phyloP scores from a whole-genome alignment of 352 stramenopile genomes.

The Globisporangium spiculum region DNA sequence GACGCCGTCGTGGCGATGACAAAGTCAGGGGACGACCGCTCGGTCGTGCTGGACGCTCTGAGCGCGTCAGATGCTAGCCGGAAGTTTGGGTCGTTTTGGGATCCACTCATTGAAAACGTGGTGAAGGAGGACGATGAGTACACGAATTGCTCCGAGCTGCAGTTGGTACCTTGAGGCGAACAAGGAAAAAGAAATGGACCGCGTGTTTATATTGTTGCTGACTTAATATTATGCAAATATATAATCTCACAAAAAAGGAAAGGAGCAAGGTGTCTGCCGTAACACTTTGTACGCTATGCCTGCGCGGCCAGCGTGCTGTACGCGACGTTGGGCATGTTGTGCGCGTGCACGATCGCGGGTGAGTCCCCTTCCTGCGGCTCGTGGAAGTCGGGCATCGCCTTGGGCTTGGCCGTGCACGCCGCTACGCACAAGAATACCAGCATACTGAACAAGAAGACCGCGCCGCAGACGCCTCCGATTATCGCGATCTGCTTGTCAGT shows the following conservation, averaged over 20 bases:
- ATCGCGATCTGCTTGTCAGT: conserved; percentile 33
- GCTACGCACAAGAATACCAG: conserved; percentile 28
- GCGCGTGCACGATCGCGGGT: conserved; percentile 4
- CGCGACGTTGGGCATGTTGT: conserved; percentile 9
- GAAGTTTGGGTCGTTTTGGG: not conserved
- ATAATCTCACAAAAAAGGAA: not conserved
- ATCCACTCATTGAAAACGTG: not conserved
- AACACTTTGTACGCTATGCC: not conserved
- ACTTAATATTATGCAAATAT: not conserved
- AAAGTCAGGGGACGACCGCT: not conserved
- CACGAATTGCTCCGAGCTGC: not conserved
- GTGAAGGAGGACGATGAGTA: not conserved
- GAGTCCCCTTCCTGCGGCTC: conserved; percentile 18
- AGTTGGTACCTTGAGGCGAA: too few relatives aligned
- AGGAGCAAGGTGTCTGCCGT: not conserved
- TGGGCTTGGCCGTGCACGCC: conserved; percentile 16
- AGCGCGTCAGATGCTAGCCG: not conserved
- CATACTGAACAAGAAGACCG: conserved; percentile 29
- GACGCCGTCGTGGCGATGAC: not conserved
- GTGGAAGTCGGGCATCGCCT: not conserved
- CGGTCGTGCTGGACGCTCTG: not conserved
- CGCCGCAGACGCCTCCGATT: conserved; percentile 36
- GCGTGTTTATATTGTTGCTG: not conserved
- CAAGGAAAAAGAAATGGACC: not conserved
- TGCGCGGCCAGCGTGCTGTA: conserved; percentile 20